These are phyloP conservation scores for Yarrowia osloensis DNA, from an alignment of 805 yeast genomes.

Conservation along the genomic window DNA sequence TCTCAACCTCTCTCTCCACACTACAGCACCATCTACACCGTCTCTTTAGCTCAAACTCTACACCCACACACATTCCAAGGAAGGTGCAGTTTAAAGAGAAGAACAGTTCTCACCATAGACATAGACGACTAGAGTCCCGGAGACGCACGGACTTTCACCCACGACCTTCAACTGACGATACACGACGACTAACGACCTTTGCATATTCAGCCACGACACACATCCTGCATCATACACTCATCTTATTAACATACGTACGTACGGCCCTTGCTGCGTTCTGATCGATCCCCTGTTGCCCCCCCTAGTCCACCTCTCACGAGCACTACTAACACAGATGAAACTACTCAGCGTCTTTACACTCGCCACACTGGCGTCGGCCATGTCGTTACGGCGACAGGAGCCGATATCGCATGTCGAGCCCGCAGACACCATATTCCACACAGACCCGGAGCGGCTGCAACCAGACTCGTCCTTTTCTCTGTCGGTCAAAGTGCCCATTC, in stretches of 20 bases:
- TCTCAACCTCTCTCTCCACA: neutral
- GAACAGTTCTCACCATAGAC: too few species aligned
- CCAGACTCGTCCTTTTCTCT: conserved; percentile 12
- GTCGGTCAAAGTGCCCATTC: conserved; percentile 21
- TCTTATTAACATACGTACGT: too few species aligned
- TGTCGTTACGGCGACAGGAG: conserved; percentile 23
- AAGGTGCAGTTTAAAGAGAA: neutral
- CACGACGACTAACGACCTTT: too few species aligned
- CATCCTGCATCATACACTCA: too few species aligned
- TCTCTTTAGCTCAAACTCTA: conserved; percentile 2
- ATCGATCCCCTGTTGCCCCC: too few species aligned
- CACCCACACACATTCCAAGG: neutral
- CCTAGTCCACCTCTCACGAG: too few species aligned
- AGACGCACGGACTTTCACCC: too few species aligned
- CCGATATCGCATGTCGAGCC: conserved; percentile 24
- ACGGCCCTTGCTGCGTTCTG: too few species aligned
- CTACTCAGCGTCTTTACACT: neutral
- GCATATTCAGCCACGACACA: too few species aligned
- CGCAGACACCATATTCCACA: conserved; percentile 23
- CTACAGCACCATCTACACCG: neutral
- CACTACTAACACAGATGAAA: conserved; percentile 22
- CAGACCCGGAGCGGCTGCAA: neutral
- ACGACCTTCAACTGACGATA: too few species aligned
- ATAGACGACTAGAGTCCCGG: too few species aligned
- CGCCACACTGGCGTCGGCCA: conserved; percentile 5